Evolutionary conservation across 2,329 filamentous ascomycete species (phyloP).

Genomic region (Phialophora chinensis): DNA sequence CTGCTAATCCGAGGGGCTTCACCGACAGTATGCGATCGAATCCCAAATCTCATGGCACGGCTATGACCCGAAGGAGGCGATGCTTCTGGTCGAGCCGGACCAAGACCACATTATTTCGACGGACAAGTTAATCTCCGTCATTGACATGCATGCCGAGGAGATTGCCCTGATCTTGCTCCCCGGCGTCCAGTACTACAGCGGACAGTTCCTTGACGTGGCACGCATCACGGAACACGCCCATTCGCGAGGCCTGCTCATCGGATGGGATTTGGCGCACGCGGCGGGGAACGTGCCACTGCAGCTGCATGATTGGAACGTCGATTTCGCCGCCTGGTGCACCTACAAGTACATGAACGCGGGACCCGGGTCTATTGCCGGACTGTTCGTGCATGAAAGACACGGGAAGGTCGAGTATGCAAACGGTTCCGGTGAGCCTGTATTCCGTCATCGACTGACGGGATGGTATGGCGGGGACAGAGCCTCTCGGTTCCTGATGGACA

Average conservation of each 20-base stretch:
- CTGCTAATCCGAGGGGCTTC: background rate
- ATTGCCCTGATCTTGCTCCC: conserved; percentile 81
- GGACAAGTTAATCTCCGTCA: conserved; percentile 71
- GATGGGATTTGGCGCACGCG: conserved; percentile 89
- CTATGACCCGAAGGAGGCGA: conserved; percentile 67
- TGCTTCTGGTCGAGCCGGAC: conserved; percentile 74
- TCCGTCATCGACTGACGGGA: conserved; percentile 72
- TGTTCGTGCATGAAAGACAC: conserved; percentile 80
- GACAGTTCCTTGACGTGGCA: conserved; percentile 83
- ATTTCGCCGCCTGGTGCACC: conserved; percentile 91
- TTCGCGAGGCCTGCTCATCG: conserved; percentile 71
- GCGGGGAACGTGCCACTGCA: conserved; percentile 80
- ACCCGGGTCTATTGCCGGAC: conserved; percentile 77
- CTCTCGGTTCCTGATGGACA: conserved; percentile 82
- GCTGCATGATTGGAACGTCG: conserved; percentile 87
- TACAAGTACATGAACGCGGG: conserved; percentile 95
- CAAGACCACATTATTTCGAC: conserved; percentile 67
- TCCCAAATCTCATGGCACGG: conserved; percentile 78
- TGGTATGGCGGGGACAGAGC: conserved; percentile 87
- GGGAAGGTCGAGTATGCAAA: conserved; percentile 58
- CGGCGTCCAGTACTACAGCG: conserved; percentile 90
- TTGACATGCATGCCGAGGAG: conserved; percentile 73
- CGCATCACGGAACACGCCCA: conserved; percentile 79
- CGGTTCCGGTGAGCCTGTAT: conserved; percentile 47
- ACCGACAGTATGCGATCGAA: conserved; percentile 75